Evolutionary conservation across 164 flowering plant genomes (phyloP).

Genomic region (Annona cherimola): DNA sequence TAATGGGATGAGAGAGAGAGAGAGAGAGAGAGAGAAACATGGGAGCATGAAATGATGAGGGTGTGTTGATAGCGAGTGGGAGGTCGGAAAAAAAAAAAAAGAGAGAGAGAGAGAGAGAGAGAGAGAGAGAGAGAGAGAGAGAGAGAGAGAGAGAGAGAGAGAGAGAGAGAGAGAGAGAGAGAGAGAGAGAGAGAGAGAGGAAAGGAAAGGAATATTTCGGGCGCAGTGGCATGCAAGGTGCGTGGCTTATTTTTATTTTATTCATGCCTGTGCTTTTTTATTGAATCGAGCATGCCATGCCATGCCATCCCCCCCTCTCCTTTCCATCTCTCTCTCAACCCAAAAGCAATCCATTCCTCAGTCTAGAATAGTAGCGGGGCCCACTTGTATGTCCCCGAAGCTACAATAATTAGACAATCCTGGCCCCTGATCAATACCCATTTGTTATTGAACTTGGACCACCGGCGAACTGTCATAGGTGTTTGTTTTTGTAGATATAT

Average conservation of each 20-base stretch:
- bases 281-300: slow-evolving; percentile 1
- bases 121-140: background rate
- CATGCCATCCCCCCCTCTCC: slow-evolving; percentile 1
- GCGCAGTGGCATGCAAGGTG: slow-evolving; percentile 48
- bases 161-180: slow-evolving; percentile 5
- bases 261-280: slow-evolving; percentile 3
- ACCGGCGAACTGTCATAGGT: too few species aligned
- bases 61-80: slow-evolving; percentile 32
- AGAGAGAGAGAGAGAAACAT: background rate
- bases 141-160: slow-evolving; percentile 8
- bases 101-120: background rate
- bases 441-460: background rate
- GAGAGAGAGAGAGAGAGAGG: slow-evolving; percentile 4
- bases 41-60: slow-evolving; percentile 35
- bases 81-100: slow-evolving; percentile 19
- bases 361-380: background rate
- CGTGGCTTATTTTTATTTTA: slow-evolving; percentile 9
- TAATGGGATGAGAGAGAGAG: slow-evolving; percentile 1
- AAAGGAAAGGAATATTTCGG: slow-evolving; percentile 47
- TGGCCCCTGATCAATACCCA: background rate
- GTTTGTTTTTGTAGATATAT: too few species aligned
- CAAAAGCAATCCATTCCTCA: background rate
- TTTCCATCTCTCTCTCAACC: background rate
- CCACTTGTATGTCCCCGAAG: background rate
- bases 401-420: background rate